Base-by-base conservation (phyloP, 2,329 filamentous ascomycete species). In the Aspergillus puulaauensis region DNA sequence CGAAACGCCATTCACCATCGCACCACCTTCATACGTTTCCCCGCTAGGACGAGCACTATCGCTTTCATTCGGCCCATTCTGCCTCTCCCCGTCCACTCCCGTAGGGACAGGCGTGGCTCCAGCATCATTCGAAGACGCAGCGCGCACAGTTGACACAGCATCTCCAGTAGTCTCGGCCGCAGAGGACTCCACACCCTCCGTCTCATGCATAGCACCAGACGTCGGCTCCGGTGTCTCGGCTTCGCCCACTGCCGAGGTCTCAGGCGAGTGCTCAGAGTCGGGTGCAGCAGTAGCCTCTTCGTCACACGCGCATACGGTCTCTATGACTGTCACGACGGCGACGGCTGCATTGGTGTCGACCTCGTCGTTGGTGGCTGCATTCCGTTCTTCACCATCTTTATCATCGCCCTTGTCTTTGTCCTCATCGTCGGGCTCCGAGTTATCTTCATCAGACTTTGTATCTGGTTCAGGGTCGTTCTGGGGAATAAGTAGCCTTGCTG, bases 1-100 rank as follows among this genome's bases (percentile, higher is more conserved):
- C n/a, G 44, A 45, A 31, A 48, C n/a, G 15, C 37, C 40, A 43
- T 17, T 33, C 19, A 21, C 15, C 12, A 39, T 37, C 4, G 55
- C 55, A 24, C 14, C 39, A 14, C 55, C 55, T n/a, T 43, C 24
- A 24, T 53, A 57, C 49, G 23, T 31, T n/a, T 45, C n/a, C 35
- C 33, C 50, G 35, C 23, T 33, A n/a, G 2, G 14, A 9, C 11
- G 7, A 21, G 17, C 19, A 44, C 17, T 31, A 8, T 52, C 27
- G 21, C 15, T 27, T 17, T 39, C 23, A 6, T 50, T 21, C 3
- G n/a, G 7, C 4, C 52, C 52, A 40, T 56, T 39, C 39, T 45
- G 19, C n/a, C 31, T 31, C 37, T 43, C 17, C 7, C 49, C 55
- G 45, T 57, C 55, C 12, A 53, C 50, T 7, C 44, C 49, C 50